Conservation (phyloP, 75 land plant species). For the Sequoiadendron giganteum region DNA sequence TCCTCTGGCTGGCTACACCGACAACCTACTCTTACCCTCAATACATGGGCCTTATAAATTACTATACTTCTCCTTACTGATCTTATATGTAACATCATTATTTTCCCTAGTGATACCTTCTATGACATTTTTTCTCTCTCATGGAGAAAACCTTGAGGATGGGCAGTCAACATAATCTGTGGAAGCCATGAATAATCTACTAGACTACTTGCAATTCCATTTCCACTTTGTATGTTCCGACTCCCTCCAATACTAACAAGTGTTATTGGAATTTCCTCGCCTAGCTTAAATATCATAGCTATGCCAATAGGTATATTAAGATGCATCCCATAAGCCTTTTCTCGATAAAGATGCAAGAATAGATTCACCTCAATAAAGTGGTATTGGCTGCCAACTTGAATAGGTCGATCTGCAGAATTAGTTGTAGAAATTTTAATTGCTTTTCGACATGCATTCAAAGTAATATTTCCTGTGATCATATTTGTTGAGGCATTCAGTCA, state of each 20-base stretch:
- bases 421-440: no score
- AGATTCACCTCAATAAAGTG: conserved; percentile 97
- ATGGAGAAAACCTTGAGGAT: conserved; percentile 40
- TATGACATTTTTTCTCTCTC: conserved; percentile 39
- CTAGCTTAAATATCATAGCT: conserved; percentile 48
- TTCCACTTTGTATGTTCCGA: conserved; percentile 73
- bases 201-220: no score
- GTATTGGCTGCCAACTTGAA: conserved; percentile 93
- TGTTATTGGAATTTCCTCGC: conserved; percentile 70
- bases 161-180: conserved; percentile 38
- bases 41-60: conserved; percentile 82
- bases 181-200: conserved; percentile 36
- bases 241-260: conserved; percentile 85
- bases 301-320: conserved; percentile 88
- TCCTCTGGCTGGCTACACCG: no score
- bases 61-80: conserved; percentile 70
- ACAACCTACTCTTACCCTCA: no score
- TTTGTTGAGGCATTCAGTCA: no score
- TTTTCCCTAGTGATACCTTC: conserved; percentile 53
- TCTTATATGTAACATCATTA: conserved; percentile 24
- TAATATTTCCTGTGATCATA: no score
- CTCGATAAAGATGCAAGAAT: no score
- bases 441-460: no score
- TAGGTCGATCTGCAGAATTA: no score
- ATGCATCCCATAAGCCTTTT: conserved; percentile 96